These are phyloP conservation scores for Bremia lactucae DNA, from an alignment of 352 stramenopile species.

Conservation along the genomic window DNA sequence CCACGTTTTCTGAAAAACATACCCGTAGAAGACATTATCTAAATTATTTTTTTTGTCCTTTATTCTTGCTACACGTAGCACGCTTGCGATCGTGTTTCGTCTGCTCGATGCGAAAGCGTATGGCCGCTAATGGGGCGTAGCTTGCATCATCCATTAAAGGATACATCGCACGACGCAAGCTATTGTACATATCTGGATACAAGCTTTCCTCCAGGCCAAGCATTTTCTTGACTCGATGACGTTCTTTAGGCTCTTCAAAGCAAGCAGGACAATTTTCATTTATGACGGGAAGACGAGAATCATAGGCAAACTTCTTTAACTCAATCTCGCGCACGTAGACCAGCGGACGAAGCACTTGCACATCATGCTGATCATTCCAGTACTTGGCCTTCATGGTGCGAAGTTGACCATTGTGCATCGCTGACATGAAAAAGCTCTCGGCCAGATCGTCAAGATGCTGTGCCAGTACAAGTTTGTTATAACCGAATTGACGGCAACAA, in stretches of 20 bases:
- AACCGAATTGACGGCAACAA: constrained; percentile 88
- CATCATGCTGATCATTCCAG: constrained; percentile 89
- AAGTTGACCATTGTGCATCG: constrained; percentile 97
- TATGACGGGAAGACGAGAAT: constrained; percentile 91
- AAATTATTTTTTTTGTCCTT: constrained; percentile 3
- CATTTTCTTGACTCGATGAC: constrained; percentile 96
- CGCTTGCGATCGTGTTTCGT: constrained; percentile 38
- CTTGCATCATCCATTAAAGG: constrained; percentile 76
- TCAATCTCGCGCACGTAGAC: constrained; percentile 93
- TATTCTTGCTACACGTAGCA: constrained; percentile 24
- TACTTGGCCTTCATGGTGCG: constrained; percentile 99
- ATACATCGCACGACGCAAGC: constrained; percentile 45
- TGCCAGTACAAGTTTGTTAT: constrained; percentile 90
- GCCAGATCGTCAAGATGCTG: constrained; percentile 97
- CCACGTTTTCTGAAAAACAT: no score
- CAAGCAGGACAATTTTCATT: constrained; percentile 99
- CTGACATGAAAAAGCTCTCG: constrained; percentile 97
- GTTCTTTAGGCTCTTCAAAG: constrained; percentile 97
- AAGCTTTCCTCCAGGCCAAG: constrained; percentile 91
- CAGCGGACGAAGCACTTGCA: constrained; percentile 93
- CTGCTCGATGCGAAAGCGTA: constrained; percentile 40
- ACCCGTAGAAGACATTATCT: no score
- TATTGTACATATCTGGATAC: constrained; percentile 83
- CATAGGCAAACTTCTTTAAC: constrained; percentile 78
- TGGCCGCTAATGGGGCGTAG: constrained; percentile 47